Conservation (phyloP, 2,329 filamentous ascomycete species). For the Arachnopeziza araneosa region DNA sequence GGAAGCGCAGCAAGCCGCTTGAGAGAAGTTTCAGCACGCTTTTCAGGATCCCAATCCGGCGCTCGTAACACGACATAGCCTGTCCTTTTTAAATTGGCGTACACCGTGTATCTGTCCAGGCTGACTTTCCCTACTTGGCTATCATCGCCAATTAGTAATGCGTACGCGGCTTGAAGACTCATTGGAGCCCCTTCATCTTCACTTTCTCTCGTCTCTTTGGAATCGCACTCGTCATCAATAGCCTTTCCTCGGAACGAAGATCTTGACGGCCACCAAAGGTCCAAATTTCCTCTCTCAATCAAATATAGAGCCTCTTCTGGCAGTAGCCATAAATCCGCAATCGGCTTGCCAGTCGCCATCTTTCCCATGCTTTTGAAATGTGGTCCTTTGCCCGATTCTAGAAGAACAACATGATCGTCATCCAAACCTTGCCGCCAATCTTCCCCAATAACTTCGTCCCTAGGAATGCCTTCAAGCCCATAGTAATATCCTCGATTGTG, state of each 20-base stretch:
- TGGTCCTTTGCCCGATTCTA: constrained; percentile 68
- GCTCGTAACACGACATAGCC: constrained; percentile 80
- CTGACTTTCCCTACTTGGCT: constrained; percentile 53
- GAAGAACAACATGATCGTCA: constrained; percentile 49
- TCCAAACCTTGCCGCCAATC: constrained; percentile 64
- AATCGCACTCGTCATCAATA: constrained; percentile 19
- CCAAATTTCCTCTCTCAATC: constrained; percentile 79
- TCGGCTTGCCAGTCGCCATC: constrained; percentile 49
- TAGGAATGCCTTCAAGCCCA: constrained; percentile 34
- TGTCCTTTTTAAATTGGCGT: constrained; percentile 72
- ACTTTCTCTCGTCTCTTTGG: constrained; percentile 45
- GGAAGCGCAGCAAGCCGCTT: constrained; percentile 3
- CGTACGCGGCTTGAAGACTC: constrained; percentile 86
- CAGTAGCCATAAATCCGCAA: constrained; percentile 69
- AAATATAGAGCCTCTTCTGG: constrained; percentile 90
- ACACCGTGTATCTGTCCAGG: constrained; percentile 83
- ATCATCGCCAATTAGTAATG: constrained; percentile 71
- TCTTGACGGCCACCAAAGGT: constrained; percentile 73
- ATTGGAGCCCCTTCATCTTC: constrained; percentile 69
- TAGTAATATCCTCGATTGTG: constrained; percentile 69
- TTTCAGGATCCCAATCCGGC: constrained; percentile 41
- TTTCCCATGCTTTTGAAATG: constrained; percentile 73
- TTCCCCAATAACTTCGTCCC: constrained; percentile 51
- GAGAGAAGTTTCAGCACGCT: constrained; percentile 12
- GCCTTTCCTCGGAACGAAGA: constrained; percentile 41